A percentile compares a stretch with the other conserved stretches of the same genome.
These are phyloP conservation scores for Centrapalus pauciflorus DNA, from an alignment of 129 eudicot genomes.

Conservation along the genomic window DNA sequence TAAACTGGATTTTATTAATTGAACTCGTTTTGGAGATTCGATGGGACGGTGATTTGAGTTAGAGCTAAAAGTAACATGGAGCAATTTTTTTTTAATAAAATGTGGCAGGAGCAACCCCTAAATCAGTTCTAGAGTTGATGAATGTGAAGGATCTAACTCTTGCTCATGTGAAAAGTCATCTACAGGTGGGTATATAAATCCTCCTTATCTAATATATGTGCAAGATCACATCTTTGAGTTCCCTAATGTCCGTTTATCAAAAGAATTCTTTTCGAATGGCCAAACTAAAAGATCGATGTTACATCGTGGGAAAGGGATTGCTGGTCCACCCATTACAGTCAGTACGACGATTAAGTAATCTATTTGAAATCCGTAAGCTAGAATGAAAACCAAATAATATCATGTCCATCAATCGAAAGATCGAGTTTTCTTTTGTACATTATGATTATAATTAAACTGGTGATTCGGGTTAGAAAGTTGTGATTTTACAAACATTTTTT, in stretches of 20 bases:
- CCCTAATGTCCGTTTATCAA: too few species aligned
- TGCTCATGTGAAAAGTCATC: conserved; percentile 94
- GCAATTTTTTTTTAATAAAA: background rate
- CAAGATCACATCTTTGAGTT: background rate
- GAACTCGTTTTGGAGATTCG: background rate
- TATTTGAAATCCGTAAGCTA: too few species aligned
- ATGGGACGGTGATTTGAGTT: background rate
- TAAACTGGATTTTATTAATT: background rate
- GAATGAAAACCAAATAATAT: too few species aligned
- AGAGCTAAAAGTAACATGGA: background rate
- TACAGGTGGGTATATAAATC: conserved; percentile 51
- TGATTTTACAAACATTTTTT: too few species aligned
- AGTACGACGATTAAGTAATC: too few species aligned
- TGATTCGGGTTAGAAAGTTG: background rate
- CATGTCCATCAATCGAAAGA: background rate
- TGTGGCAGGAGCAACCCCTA: conserved; percentile 89
- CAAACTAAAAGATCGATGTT: too few species aligned
- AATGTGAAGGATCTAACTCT: conserved; percentile 95
- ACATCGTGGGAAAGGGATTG: too few species aligned
- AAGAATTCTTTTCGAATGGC: too few species aligned
- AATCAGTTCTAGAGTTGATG: conserved; percentile 91
- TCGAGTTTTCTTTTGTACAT: background rate
- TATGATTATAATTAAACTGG: conserved; percentile 2
- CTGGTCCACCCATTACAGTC: too few species aligned
- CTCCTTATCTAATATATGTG: background rate